These are phyloP conservation scores for Oleoguttula mirabilis DNA, from an alignment of 495 filamentous ascomycete species.

Conservation along the genomic window DNA sequence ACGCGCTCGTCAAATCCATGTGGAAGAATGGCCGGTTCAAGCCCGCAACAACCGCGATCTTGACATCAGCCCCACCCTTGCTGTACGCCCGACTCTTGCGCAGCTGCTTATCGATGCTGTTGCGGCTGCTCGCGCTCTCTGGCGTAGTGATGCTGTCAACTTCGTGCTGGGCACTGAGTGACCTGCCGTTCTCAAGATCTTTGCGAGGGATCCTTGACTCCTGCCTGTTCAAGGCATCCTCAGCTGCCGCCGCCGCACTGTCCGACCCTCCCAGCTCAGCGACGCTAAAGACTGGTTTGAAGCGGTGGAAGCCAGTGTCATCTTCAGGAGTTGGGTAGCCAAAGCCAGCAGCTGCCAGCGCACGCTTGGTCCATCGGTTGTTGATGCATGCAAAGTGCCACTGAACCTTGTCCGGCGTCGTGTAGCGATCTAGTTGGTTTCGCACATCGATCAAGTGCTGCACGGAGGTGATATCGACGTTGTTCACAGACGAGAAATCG, in stretches of 20 bases:
- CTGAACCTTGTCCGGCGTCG: constrained; percentile 71
- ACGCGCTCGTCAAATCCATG: constrained; percentile 78
- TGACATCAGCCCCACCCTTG: constrained; percentile 16
- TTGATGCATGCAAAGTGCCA: constrained; percentile 94
- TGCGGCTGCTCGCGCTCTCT: constrained; percentile 12
- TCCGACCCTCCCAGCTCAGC: constrained; percentile 68
- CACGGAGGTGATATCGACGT: constrained; percentile 87
- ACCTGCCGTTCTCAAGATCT: constrained; percentile 19
- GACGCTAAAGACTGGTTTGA: constrained; percentile 95
- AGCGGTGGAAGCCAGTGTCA: constrained; percentile 45
- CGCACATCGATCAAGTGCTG: constrained; percentile 95
- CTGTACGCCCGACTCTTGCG: constrained; percentile 34
- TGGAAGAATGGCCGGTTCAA: constrained; percentile 90
- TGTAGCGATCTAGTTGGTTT: constrained; percentile 88
- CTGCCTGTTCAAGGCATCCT: constrained; percentile 43
- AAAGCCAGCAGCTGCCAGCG: constrained; percentile 83
- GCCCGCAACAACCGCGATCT: constrained; percentile 63
- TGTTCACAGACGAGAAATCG: constrained; percentile 92
- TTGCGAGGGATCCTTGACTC: constrained; percentile 19
- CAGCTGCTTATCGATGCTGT: constrained; percentile 36
- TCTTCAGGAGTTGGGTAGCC: constrained; percentile 61
- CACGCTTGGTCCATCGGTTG: constrained; percentile 96
- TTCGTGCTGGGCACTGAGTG: constrained; percentile 3
- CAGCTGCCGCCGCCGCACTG: constrained; percentile 53
- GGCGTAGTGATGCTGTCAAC: constrained; percentile 21